Percentiles rank a stretch among this genome's conserved stretches.
Conservation (phyloP, 306 rosid species). For the Lathyrus aphaca region DNA sequence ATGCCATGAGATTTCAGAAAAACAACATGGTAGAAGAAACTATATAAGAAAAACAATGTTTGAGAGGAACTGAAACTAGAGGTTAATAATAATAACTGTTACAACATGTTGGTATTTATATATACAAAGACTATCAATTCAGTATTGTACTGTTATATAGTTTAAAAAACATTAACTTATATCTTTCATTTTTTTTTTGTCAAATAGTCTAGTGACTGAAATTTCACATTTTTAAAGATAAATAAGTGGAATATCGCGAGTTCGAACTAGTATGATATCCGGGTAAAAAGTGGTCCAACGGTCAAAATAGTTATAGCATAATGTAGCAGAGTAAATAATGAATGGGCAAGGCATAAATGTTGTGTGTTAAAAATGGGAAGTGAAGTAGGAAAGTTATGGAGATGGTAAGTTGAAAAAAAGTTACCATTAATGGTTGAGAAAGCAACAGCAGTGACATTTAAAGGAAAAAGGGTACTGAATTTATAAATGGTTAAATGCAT, state of each 20-base stretch:
- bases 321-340: constrained; percentile 25
- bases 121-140: not conserved
- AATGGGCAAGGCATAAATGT: constrained; percentile 31
- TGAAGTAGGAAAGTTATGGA: constrained; percentile 10
- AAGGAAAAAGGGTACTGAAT: constrained; percentile 35
- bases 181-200: too few relatives aligned
- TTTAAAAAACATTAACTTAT: too few relatives aligned
- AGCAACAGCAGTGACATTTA: constrained; percentile 47
- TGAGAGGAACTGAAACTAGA: constrained; percentile 19
- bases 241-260: too few relatives aligned
- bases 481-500: constrained; percentile 38
- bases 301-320: too few relatives aligned
- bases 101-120: not conserved
- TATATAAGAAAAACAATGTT: constrained; percentile 3
- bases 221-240: too few relatives aligned
- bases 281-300: constrained; percentile 12
- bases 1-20: constrained; percentile 71
- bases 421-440: constrained; percentile 48
- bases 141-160: too few relatives aligned
- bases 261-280: too few relatives aligned
- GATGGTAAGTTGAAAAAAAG: constrained; percentile 38
- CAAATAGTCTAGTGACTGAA: too few relatives aligned
- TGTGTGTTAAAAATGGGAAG: constrained; percentile 29
- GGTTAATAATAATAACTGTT: not conserved
- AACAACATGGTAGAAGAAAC: constrained; percentile 34